Percentiles rank a stretch among this genome's conserved stretches.
phyloP scores from a whole-genome alignment of 2,329 filamentous ascomycete genomes.

The Botrytis paeoniae region DNA sequence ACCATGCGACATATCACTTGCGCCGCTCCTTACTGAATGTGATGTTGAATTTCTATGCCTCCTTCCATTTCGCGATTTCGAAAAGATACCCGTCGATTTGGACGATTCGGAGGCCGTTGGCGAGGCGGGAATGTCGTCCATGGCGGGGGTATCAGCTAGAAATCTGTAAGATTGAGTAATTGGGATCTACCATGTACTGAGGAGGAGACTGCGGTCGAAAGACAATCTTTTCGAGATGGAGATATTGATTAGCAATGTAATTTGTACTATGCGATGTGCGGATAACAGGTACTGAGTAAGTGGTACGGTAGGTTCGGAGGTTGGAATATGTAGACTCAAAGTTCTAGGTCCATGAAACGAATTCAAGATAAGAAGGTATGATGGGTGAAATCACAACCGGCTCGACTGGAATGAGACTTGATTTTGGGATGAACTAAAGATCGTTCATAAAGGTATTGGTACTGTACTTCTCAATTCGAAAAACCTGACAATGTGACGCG shows the following conservation, averaged over 20 bases:
- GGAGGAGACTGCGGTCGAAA: neutral
- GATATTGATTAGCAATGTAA: neutral
- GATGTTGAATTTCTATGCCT: constrained; percentile 29
- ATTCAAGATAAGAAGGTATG: neutral
- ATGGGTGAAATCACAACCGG: neutral
- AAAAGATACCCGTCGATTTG: constrained; percentile 29
- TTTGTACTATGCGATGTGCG: neutral
- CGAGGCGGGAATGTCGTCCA: constrained; percentile 15
- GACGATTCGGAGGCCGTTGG: constrained; percentile 27
- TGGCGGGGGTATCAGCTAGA: constrained; percentile 5
- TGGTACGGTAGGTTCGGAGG: neutral
- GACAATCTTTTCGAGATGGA: neutral
- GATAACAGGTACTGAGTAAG: neutral
- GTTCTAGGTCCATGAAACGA: neutral
- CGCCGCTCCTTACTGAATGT: constrained; percentile 33
- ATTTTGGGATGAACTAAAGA: neutral
- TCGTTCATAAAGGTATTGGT: neutral
- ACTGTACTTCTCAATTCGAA: neutral
- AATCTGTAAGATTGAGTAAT: neutral
- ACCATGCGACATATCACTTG: constrained; percentile 26
- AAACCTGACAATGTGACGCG: neutral
- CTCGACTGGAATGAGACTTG: neutral
- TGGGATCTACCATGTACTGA: neutral
- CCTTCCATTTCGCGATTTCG: constrained; percentile 30
- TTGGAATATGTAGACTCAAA: neutral